phyloP scores from a whole-genome alignment of 345 rosid genomes.

The Citrus australasica region DNA sequence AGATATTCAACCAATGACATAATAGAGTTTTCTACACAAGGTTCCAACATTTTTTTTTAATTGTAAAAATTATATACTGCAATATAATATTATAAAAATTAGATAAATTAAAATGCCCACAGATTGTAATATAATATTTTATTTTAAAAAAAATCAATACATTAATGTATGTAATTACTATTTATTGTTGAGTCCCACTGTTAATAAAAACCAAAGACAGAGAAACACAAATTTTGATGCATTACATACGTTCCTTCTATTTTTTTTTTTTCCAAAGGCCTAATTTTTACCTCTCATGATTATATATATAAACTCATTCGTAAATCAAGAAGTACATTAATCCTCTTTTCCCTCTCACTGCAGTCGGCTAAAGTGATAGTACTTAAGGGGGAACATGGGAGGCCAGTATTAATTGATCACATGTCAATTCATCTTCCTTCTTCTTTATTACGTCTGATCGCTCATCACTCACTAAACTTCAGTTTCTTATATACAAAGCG shows the following conservation, averaged over 20 bases:
- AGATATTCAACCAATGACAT: too few relatives aligned
- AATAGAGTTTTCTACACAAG: too few relatives aligned
- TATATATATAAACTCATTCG: not conserved
- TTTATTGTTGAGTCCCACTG: not conserved
- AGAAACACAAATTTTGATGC: not conserved
- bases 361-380: not conserved
- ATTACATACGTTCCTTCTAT: not conserved
- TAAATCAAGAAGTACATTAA: not conserved
- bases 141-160: not conserved
- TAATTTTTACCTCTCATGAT: not conserved
- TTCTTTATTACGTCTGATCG: not conserved
- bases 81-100: too few relatives aligned
- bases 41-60: too few relatives aligned
- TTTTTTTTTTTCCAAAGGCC: not conserved
- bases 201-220: too few relatives aligned
- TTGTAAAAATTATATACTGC: too few relatives aligned
- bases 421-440: not conserved
- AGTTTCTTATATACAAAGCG: not conserved
- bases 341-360: not conserved
- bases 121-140: too few relatives aligned
- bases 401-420: not conserved
- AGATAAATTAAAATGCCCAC: too few relatives aligned
- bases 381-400: not conserved
- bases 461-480: not conserved
- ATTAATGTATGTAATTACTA: not conserved